Evolutionary conservation across 2,329 filamentous ascomycete genomes (phyloP).

Genomic region (Nemania serpens): DNA sequence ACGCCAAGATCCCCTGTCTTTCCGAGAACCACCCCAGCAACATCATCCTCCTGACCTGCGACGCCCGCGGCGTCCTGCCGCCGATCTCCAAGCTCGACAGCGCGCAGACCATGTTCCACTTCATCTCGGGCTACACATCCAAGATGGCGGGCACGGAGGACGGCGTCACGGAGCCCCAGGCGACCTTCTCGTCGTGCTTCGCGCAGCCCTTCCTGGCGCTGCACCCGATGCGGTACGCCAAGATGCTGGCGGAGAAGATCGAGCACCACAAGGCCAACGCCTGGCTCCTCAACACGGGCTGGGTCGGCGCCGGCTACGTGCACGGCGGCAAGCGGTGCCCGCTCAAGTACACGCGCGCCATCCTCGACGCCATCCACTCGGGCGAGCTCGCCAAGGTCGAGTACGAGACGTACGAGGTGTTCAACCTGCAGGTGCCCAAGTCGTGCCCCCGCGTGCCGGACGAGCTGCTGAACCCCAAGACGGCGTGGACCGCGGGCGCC

Average conservation of each 20-base stretch:
- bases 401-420: constrained; percentile 94
- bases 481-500: constrained; percentile 82
- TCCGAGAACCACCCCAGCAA: constrained; percentile 88
- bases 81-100: constrained; percentile 96
- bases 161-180: constrained; percentile 94
- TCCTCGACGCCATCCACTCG: constrained; percentile 96
- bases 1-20: constrained; percentile 97
- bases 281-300: constrained; percentile 86
- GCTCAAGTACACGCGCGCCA: constrained; percentile 97
- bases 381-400: constrained; percentile 91
- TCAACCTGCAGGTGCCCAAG: constrained; percentile 97
- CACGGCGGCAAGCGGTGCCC: constrained; percentile 97
- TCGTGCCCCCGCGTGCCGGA: constrained; percentile 84
- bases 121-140: constrained; percentile 99
- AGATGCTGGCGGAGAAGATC: constrained; percentile 99
- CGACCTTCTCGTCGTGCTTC: constrained; percentile 99
- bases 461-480: constrained; percentile 93
- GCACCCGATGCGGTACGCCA: constrained; percentile 98
- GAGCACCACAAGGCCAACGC: constrained; percentile 92
- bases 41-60: constrained; percentile 98
- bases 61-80: constrained; percentile 94
- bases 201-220: constrained; percentile 98
- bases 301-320: constrained; percentile 76
- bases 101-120: constrained; percentile 99
- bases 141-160: constrained; percentile 99